These are phyloP conservation scores for Taiwanofungus camphoratus DNA, from an alignment of 1,284 basidiomycete species.

Conservation along the genomic window DNA sequence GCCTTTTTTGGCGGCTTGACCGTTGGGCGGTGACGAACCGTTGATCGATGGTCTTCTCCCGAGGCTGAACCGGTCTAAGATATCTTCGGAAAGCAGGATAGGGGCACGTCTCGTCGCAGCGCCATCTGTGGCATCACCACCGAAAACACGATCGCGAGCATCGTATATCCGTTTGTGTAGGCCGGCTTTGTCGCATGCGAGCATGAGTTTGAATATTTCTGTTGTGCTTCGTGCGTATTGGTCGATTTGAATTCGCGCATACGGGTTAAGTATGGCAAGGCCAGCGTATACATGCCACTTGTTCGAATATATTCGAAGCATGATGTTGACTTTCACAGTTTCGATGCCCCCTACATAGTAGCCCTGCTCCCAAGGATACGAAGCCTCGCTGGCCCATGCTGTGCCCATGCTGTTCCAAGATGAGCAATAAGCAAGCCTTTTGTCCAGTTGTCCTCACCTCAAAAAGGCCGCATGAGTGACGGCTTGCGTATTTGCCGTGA, in stretches of 20 bases:
- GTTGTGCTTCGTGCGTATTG: slow-evolving; percentile 84
- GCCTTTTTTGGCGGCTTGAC: slow-evolving; percentile 3
- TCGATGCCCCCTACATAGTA: slow-evolving; percentile 98
- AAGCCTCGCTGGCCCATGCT: slow-evolving; percentile 77
- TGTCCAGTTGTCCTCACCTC: slow-evolving; percentile 47
- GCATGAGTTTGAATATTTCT: slow-evolving; percentile 95
- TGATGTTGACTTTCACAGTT: slow-evolving; percentile 97
- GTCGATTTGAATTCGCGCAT: slow-evolving; percentile 85
- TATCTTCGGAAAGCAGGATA: slow-evolving; percentile 82
- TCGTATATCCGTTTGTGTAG: slow-evolving; percentile 73
- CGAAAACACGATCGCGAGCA: slow-evolving; percentile 80
- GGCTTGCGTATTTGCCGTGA: slow-evolving; percentile 98
- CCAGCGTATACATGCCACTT: slow-evolving; percentile 99
- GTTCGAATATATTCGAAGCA: slow-evolving; percentile 92
- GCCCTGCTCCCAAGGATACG: slow-evolving; percentile 94
- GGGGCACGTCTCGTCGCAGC: slow-evolving; percentile 38
- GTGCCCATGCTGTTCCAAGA: slow-evolving; percentile 81
- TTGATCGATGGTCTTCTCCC: slow-evolving; percentile 35
- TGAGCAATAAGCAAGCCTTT: background rate
- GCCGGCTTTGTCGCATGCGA: slow-evolving; percentile 65
- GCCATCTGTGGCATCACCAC: slow-evolving; percentile 28
- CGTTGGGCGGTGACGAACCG: slow-evolving; percentile 3
- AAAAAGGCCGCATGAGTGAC: slow-evolving; percentile 98
- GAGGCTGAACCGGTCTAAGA: slow-evolving; percentile 88
- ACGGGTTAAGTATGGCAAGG: slow-evolving; percentile 93